These are phyloP conservation scores for Phytophthora hybrid DNA, from an alignment of 352 stramenopile genomes.

Conservation along the genomic window DNA sequence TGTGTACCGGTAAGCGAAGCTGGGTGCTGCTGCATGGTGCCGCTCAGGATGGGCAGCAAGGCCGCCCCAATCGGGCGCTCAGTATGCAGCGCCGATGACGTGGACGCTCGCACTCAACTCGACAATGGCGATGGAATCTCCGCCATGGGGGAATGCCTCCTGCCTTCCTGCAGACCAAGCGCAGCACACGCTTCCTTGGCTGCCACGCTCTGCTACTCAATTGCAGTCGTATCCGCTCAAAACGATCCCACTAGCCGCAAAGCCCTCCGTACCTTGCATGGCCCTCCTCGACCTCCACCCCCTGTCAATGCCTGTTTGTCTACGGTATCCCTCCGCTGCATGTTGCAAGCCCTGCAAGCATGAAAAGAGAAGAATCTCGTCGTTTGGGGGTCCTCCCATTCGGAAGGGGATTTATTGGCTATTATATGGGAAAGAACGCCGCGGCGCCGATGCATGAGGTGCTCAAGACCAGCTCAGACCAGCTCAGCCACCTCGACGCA, in stretches of 20 bases:
- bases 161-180: not conserved
- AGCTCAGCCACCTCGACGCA: not conserved
- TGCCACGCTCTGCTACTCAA: too few relatives aligned
- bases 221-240: not conserved
- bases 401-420: constrained; percentile 34
- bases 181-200: too few relatives aligned
- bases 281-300: too few relatives aligned
- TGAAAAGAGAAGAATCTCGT: not conserved
- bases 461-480: not conserved
- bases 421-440: constrained; percentile 39
- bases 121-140: not conserved
- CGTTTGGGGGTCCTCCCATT: constrained; percentile 1
- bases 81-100: constrained; percentile 2
- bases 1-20: constrained; percentile 12
- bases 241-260: not conserved
- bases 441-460: not conserved
- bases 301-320: too few relatives aligned
- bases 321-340: too few relatives aligned
- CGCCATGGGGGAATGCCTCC: too few relatives aligned
- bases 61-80: not conserved
- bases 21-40: constrained; percentile 4
- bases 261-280: not conserved
- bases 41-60: constrained; percentile 8
- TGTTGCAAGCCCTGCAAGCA: too few relatives aligned
- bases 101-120: not conserved